Evolutionary conservation across 139 green algal genomes (phyloP).

Genomic region (Chlorella vulgaris): DNA sequence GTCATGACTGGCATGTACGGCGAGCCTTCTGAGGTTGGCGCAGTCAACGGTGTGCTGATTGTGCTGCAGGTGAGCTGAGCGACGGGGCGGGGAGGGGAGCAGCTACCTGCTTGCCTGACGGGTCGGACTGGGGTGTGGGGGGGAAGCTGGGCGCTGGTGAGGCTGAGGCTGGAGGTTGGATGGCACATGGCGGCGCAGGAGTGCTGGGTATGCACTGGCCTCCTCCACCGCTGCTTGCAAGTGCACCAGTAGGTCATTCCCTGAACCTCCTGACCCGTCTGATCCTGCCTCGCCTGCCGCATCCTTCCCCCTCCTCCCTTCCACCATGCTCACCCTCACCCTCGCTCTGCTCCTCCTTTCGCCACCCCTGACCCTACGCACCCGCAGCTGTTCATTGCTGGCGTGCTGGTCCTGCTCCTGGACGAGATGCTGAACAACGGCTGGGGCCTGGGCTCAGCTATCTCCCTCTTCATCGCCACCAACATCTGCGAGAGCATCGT

Average conservation of each 20-base stretch:
- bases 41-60: slow-evolving; percentile 94
- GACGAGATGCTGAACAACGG: slow-evolving; percentile 98
- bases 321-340: not conserved
- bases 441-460: slow-evolving; percentile 97
- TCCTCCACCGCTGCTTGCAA: no score
- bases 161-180: no score
- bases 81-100: not conserved
- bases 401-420: slow-evolving; percentile 98
- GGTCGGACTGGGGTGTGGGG: not conserved
- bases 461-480: slow-evolving; percentile 99
- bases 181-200: no score
- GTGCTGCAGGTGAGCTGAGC: slow-evolving; percentile 80
- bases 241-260: no score
- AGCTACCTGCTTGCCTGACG: no score
- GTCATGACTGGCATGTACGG: slow-evolving; percentile 99
- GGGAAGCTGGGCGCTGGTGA: no score
- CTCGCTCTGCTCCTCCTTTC: not conserved
- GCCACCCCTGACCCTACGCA: slow-evolving; percentile 57
- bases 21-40: slow-evolving; percentile 92
- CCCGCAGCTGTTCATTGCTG: slow-evolving; percentile 95
- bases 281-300: no score
- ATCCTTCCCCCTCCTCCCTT: not conserved
- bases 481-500: slow-evolving; percentile 99
- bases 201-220: no score
- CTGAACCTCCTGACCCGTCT: no score